Percentiles rank a stretch among this genome's conserved stretches.
phyloP scores from a whole-genome alignment of 2,329 filamentous ascomycete species.

The Diaporthe velutina region DNA sequence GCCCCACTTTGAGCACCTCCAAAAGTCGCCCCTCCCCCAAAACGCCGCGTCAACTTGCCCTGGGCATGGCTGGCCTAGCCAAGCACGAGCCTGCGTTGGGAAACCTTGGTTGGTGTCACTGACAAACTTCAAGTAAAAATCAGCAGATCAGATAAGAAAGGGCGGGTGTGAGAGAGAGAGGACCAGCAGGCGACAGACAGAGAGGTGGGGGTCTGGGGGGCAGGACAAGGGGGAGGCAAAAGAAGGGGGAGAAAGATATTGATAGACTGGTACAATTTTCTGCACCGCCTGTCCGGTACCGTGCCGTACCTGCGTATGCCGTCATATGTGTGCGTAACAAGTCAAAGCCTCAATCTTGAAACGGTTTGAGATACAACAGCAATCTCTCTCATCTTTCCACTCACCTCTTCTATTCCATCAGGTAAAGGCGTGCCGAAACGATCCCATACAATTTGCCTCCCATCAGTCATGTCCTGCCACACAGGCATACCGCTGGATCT shows the following conservation, averaged over 20 bases:
- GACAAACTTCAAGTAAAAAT: background rate
- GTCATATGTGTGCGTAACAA: background rate
- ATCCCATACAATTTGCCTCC: conserved; percentile 8
- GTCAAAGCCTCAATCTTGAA: conserved; percentile 11
- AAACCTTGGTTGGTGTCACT: conserved; percentile 2
- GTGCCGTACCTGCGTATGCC: conserved; percentile 5
- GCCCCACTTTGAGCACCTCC: conserved; percentile 8
- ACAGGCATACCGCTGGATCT: background rate
- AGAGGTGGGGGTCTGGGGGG: background rate
- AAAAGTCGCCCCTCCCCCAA: background rate
- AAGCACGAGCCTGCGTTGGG: conserved; percentile 1
- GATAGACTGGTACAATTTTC: background rate
- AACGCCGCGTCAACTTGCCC: conserved; percentile 21
- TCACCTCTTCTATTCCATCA: conserved; percentile 4
- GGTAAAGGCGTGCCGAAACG: background rate
- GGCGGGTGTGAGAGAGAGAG: too few species aligned
- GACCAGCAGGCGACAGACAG: background rate
- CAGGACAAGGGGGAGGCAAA: background rate
- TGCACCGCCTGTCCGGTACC: conserved; percentile 1
- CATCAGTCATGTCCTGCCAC: conserved; percentile 1
- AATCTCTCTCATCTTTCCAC: conserved; percentile 26
- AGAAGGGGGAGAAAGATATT: background rate
- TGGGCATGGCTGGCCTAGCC: background rate
- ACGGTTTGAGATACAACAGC: conserved; percentile 3
- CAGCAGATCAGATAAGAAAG: background rate